Base-by-base conservation (phyloP, 2,329 filamentous ascomycete species). In the Akanthomyces lecanii region DNA sequence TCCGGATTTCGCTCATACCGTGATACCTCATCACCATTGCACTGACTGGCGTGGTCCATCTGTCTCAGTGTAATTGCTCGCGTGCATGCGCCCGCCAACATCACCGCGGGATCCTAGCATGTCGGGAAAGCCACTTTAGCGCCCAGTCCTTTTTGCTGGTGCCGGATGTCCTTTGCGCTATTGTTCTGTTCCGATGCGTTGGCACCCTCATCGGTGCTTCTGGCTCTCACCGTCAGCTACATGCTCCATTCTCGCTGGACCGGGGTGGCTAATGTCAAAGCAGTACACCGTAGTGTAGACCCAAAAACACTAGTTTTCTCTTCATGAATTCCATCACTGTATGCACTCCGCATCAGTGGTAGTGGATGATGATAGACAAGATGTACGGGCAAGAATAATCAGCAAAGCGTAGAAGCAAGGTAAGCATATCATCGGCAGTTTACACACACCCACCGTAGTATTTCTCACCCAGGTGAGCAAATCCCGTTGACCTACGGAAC, bases 1-100 rank as follows among this genome's bases (percentile, higher is more conserved):
- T 44, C 23, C 48, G 48, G 57, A 36, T 23, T 60, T 53, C 58
- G 58, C 58, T 36, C 50, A 61, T 33, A 25, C 28, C 48, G 57
- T 51, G 23, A 33, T 18, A 60, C 57, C 23, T 36, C 25, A 28
- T 28, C 36, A 40, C 18, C 5, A 25, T 18, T 36, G 12, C 11
- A 5, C 33, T 5, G 18, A 14, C 28, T 30, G 28, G 36, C 52
- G 6, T 30, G 25, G 30, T 7, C 30, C 4, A 42, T 50, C 12
- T 51, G 56, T 18, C 36, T 59, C 14, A 45, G 21, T 59, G 56
- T 30, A 28, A 57, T 59, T 30, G 21, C 45, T 59, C 33, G 4
- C 30, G 25, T 40, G 21, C 12, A 38, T 54, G 21, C 5, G 25
- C 7, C 40, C 51, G 14, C 38, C 21, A 11, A 36, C 18, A 33